Percentiles rank a stretch among this genome's conserved stretches.
Evolutionary conservation across 352 stramenopile genomes (phyloP).

Genomic region (Pythium pyrilobum): DNA sequence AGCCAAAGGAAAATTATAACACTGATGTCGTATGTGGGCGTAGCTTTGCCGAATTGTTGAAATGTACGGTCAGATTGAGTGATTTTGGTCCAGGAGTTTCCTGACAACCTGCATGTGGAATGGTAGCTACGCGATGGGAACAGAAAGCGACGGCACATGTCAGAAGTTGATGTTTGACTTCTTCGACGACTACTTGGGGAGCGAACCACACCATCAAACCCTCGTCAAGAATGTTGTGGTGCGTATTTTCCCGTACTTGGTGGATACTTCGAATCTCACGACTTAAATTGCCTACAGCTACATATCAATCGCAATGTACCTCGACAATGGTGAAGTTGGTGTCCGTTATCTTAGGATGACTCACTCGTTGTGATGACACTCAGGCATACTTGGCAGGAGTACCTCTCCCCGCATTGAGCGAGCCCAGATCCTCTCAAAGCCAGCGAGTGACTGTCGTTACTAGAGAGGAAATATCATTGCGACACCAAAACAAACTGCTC

Average conservation of each 20-base stretch:
- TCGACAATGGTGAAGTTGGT: no score
- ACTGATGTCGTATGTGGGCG: not conserved
- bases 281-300: not conserved
- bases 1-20: not conserved
- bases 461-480: slow-evolving; percentile 1
- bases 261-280: no score
- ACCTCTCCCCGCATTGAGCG: not conserved
- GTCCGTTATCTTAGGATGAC: not conserved
- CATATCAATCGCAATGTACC: slow-evolving; percentile 9
- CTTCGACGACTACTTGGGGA: slow-evolving; percentile 13
- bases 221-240: slow-evolving; percentile 15
- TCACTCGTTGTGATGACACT: not conserved
- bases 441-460: not conserved
- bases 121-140: slow-evolving; percentile 19
- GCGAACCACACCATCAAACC: not conserved
- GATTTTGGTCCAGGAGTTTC: no score
- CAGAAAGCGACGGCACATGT: slow-evolving; percentile 3
- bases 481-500: slow-evolving; percentile 17
- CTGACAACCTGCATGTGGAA: no score
- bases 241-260: no score
- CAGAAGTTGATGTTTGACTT: slow-evolving; percentile 18
- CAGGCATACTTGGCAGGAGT: slow-evolving; percentile 14
- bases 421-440: not conserved
- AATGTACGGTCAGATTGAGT: no score
- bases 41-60: slow-evolving; percentile 5